These are phyloP conservation scores for Fusarium hainanense DNA, from an alignment of 2,329 filamentous ascomycete species.

Conservation along the genomic window DNA sequence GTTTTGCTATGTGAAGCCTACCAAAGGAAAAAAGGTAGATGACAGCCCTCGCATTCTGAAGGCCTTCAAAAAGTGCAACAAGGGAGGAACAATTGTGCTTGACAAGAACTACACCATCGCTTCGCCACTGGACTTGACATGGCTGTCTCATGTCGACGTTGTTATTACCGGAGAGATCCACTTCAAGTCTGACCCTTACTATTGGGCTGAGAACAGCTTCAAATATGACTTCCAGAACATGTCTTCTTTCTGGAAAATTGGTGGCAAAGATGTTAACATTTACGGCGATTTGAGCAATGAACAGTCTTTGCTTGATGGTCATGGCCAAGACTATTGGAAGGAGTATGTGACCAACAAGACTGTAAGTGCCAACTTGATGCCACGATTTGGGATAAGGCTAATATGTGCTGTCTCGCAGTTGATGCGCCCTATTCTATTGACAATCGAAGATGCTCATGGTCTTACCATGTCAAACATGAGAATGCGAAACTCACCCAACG, in stretches of 20 bases:
- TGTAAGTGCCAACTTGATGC: conserved; percentile 43
- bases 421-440: conserved; percentile 40
- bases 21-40: conserved; percentile 13
- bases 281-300: conserved; percentile 74
- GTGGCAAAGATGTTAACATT: conserved; percentile 64
- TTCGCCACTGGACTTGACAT: conserved; percentile 73
- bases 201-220: conserved; percentile 75
- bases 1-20: conserved; percentile 39
- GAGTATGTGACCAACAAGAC: conserved; percentile 34
- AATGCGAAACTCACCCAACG: conserved; percentile 65
- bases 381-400: accelerated
- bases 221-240: conserved; percentile 73
- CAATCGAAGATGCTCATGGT: conserved; percentile 52
- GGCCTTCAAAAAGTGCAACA: conserved; percentile 61
- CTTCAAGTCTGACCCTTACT: conserved; percentile 74
- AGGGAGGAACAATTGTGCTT: conserved; percentile 71
- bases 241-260: conserved; percentile 54
- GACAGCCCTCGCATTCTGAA: conserved; percentile 38
- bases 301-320: conserved; percentile 70
- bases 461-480: conserved; percentile 69
- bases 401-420: conserved; percentile 4
- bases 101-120: conserved; percentile 70
- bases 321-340: conserved; percentile 43
- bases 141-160: conserved; percentile 71
- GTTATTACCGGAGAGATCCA: conserved; percentile 66